phyloP scores from a whole-genome alignment of 257 asterid genomes.

The Cinchona pubescens region DNA sequence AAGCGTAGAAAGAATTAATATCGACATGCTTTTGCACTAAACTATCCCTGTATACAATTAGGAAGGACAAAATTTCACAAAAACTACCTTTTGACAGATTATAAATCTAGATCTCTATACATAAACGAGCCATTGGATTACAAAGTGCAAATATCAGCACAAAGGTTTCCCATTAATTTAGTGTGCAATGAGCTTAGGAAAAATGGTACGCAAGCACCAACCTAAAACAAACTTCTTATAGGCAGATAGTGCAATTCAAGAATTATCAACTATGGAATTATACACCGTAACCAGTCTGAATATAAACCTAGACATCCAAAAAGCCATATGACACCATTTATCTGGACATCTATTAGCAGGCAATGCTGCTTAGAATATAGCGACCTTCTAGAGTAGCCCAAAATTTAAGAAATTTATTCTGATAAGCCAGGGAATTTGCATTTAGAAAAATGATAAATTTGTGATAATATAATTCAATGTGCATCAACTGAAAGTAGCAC shows the following conservation, averaged over 20 bases:
- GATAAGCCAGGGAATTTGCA: not conserved
- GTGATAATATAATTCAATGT: not conserved
- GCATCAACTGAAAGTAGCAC: not conserved
- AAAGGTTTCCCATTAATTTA: not conserved
- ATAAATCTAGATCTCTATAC: not conserved
- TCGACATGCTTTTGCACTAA: not conserved
- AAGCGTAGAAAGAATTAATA: not conserved
- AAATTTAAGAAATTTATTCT: not conserved
- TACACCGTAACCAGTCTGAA: not conserved
- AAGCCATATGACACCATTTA: not conserved
- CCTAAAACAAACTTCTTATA: not conserved
- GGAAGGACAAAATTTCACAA: not conserved
- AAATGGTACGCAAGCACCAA: not conserved
- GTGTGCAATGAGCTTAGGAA: not conserved
- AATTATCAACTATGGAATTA: not conserved
- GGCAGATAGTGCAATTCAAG: not conserved
- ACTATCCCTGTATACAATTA: not conserved
- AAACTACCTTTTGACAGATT: not conserved
- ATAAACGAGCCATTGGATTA: not conserved
- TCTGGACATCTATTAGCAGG: not conserved
- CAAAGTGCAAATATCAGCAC: not conserved
- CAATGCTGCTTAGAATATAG: not conserved
- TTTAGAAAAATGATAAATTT: not conserved
- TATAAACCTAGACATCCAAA: not conserved
- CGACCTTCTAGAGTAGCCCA: not conserved